These are phyloP conservation scores for Calonectria ilicicola DNA, from an alignment of 2,329 filamentous ascomycete genomes.

Conservation along the genomic window DNA sequence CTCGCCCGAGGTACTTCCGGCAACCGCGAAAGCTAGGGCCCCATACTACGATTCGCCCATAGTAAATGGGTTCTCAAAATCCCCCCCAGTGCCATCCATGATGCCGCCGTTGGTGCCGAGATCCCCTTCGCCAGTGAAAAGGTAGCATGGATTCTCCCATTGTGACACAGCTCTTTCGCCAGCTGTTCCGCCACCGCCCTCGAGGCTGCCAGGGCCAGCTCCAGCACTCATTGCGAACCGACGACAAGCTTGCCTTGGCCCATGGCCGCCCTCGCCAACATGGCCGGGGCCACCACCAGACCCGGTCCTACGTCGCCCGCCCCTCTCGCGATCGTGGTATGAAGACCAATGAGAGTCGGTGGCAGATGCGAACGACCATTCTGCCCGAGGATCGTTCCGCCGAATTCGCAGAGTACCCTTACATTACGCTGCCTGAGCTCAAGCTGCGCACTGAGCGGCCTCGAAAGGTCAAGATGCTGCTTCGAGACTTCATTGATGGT, in stretches of 20 bases:
- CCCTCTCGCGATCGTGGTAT: conserved; percentile 53
- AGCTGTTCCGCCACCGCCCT: conserved; percentile 79
- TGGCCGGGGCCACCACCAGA: conserved; percentile 32
- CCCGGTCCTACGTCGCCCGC: conserved; percentile 44
- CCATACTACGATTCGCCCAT: conserved; percentile 11
- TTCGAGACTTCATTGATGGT: conserved; percentile 98
- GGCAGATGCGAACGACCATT: conserved; percentile 86
- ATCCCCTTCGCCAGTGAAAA: conserved; percentile 9
- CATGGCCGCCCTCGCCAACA: conserved; percentile 2
- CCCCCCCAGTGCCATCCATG: neutral
- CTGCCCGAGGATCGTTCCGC: conserved; percentile 82
- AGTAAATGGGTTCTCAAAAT: conserved; percentile 8
- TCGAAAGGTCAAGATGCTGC: conserved; percentile 92
- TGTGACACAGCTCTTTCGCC: conserved; percentile 82
- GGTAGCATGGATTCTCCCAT: conserved; percentile 82
- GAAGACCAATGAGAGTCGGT: conserved; percentile 74
- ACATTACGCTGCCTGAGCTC: conserved; percentile 86
- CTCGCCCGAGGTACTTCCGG: conserved; percentile 40
- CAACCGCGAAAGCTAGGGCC: conserved; percentile 28
- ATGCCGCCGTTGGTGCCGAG: conserved; percentile 16
- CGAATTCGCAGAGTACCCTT: conserved; percentile 85
- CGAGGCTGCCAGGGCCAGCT: conserved; percentile 48
- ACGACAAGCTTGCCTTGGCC: neutral
- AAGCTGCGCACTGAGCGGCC: conserved; percentile 80
- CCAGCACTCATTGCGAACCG: conserved; percentile 27